Evolutionary conservation across 345 rosid genomes (phyloP), one percentile per base, ranked within the genome.

Genomic region (Carallia pectinifolia): DNA sequence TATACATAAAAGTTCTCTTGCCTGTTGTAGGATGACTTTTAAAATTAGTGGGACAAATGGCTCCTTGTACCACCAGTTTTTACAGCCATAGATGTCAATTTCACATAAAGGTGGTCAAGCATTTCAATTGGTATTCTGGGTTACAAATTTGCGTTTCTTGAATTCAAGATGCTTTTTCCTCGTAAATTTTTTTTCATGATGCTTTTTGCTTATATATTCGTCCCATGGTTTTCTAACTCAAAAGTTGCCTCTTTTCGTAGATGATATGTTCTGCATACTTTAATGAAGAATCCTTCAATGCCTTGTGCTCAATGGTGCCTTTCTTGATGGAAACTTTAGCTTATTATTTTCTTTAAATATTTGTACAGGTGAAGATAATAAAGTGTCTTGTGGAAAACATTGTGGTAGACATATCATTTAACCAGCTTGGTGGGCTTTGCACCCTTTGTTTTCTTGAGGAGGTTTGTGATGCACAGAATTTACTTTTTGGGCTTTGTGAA

Each of bases 381-480:
- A 93, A 93, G 86, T 93, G 98, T 74, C 87, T 93, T 71, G 97
- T 93, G 31, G 97, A 90, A 74, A 89, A 93, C 75, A 90, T 93
- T 66, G 98, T 90, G 58, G 98, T 93, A 30, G 98, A 93, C 75
- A 90, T 93, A 84, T 93, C 98, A 23, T 93, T 90, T 81, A 85
- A 86, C 78, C 98, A 93, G 84, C 89, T 93, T 75, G 98, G 98
- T 64, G 98, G 97, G 64, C 75, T 93, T 62, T 93, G 97, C 74
- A 93, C 97, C 64, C 88, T 93, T 55, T 93, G 98, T 81, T 93
- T 93, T 82, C 98, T 93, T 48, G 97, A 90, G 74, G 93, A 90
- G 98, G 98, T 93, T 65, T 65, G 82, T 72, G 54, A 48, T 39
- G 29, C 23, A 18, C 65, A 1, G 1, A 61, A 6, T 61, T 61